Evolutionary conservation across 1,284 basidiomycete genomes (phyloP).

Genomic region (Fomitopsis betulina): DNA sequence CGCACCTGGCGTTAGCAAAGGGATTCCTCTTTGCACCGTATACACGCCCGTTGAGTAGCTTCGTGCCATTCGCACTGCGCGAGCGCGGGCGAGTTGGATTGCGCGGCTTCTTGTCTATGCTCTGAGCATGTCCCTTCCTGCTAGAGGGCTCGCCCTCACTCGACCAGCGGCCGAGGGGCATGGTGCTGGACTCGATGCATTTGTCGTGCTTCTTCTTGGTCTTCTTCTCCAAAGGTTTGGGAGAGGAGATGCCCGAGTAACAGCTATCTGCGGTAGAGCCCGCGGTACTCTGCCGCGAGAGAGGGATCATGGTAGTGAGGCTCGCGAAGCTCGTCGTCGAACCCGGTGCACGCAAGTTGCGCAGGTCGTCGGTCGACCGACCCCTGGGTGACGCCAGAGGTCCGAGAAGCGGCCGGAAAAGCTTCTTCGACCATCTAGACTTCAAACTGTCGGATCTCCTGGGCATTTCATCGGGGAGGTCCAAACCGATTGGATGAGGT

Average conservation of each 20-base stretch:
- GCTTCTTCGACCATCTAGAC: slow-evolving; percentile 19
- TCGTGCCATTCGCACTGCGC: slow-evolving; percentile 14
- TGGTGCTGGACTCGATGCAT: slow-evolving; percentile 10
- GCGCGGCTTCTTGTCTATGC: slow-evolving; percentile 10
- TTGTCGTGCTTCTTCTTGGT: slow-evolving; percentile 9
- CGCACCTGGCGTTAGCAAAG: slow-evolving; percentile 33
- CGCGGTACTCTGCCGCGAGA: slow-evolving; percentile 1
- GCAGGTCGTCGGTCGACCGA: slow-evolving; percentile 16
- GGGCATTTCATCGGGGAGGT: slow-evolving; percentile 8
- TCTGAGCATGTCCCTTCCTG: slow-evolving; percentile 12
- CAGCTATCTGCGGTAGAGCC: slow-evolving; percentile 2
- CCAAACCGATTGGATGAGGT: slow-evolving; percentile 3
- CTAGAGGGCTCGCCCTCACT: slow-evolving; percentile 15
- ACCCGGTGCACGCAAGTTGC: slow-evolving; percentile 9
- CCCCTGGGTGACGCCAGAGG: slow-evolving; percentile 12
- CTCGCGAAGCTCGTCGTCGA: slow-evolving; percentile 5
- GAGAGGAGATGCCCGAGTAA: not conserved
- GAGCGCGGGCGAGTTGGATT: slow-evolving; percentile 10
- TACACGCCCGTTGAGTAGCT: slow-evolving; percentile 73
- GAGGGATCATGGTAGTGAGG: slow-evolving; percentile 1
- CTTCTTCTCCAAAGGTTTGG: slow-evolving; percentile 4
- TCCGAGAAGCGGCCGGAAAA: slow-evolving; percentile 22
- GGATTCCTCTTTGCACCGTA: slow-evolving; percentile 52
- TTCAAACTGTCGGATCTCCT: slow-evolving; percentile 7
- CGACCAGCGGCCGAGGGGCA: slow-evolving; percentile 19